Evolutionary conservation across 192 early-diverging fungal genomes (phyloP).

Genomic region (Phlyctochytrium arcticum): DNA sequence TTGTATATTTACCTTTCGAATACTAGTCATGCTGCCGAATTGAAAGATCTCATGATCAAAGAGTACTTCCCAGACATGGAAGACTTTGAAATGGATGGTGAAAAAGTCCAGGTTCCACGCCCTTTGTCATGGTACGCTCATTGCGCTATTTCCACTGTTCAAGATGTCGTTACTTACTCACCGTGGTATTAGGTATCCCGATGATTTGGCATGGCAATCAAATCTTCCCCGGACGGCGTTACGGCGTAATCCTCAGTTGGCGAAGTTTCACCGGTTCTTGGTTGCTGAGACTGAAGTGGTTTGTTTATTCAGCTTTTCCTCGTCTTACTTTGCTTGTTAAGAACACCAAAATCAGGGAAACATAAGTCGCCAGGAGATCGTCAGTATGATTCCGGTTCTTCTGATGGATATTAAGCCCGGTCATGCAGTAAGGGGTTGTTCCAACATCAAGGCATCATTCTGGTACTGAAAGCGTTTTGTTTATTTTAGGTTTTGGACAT

Average conservation of each 20-base stretch:
- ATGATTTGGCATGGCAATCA: slow-evolving; percentile 87
- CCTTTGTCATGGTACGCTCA: slow-evolving; percentile 70
- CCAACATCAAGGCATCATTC: no score
- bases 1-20: no score
- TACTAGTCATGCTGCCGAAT: slow-evolving; percentile 64
- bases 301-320: no score
- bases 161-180: no score
- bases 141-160: not conserved
- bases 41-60: slow-evolving; percentile 65
- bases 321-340: not conserved
- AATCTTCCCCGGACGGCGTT: slow-evolving; percentile 69
- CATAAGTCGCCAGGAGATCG: slow-evolving; percentile 92
- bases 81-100: slow-evolving; percentile 64
- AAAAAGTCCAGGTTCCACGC: slow-evolving; percentile 66
- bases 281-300: slow-evolving; percentile 94
- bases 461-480: no score
- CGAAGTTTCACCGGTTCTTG: slow-evolving; percentile 88
- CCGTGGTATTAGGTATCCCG: slow-evolving; percentile 85
- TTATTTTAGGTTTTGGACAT: no score
- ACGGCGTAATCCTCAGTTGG: slow-evolving; percentile 69
- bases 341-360: no score
- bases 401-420: slow-evolving; percentile 84
- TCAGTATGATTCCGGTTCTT: slow-evolving; percentile 97
- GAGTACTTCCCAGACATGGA: slow-evolving; percentile 58
- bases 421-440: slow-evolving; percentile 73